These are phyloP conservation scores for Ogataea parapolymorpha DNA, from an alignment of 805 yeast genomes.

Conservation along the genomic window DNA sequence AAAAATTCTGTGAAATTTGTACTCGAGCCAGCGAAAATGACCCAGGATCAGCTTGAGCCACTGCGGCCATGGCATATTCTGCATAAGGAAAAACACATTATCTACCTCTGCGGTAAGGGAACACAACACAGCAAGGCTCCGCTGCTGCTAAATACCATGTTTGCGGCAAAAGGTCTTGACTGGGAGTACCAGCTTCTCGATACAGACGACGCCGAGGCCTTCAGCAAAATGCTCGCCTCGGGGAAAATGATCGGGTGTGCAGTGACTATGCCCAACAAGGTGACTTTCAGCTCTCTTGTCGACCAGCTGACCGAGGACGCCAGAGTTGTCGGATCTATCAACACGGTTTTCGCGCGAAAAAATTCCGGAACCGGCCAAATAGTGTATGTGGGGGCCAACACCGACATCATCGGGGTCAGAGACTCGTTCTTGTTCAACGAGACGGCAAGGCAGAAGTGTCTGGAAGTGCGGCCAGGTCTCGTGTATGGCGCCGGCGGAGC, in stretches of 20 bases:
- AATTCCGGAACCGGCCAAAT: constrained; percentile 2
- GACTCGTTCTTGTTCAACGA: constrained; percentile 9
- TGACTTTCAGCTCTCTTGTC: constrained; percentile 5
- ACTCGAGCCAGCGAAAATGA: background rate
- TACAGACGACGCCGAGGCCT: constrained; percentile 5
- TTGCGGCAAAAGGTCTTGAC: constrained; percentile 3
- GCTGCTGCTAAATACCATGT: constrained; percentile 5
- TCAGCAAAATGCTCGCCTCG: background rate
- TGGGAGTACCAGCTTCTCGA: constrained; percentile 8
- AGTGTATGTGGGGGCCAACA: constrained; percentile 7
- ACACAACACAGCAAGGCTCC: constrained; percentile 11
- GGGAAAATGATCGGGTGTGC: constrained; percentile 9
- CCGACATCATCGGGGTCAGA: constrained; percentile 10
- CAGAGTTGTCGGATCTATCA: constrained; percentile 8
- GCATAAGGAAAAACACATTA: background rate
- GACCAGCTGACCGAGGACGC: constrained; percentile 10
- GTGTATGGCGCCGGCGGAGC: constrained; percentile 16
- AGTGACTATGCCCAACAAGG: constrained; percentile 13
- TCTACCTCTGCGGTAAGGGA: constrained; percentile 7
- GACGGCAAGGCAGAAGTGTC: background rate
- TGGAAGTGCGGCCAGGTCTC: constrained; percentile 5
- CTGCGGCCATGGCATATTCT: constrained; percentile 5
- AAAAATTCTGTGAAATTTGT: too few relatives aligned
- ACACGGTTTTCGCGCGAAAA: constrained; percentile 8
- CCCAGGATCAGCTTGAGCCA: background rate